phyloP scores from a whole-genome alignment of 1,139 yeast species.

The Waltiozyma solani region DNA sequence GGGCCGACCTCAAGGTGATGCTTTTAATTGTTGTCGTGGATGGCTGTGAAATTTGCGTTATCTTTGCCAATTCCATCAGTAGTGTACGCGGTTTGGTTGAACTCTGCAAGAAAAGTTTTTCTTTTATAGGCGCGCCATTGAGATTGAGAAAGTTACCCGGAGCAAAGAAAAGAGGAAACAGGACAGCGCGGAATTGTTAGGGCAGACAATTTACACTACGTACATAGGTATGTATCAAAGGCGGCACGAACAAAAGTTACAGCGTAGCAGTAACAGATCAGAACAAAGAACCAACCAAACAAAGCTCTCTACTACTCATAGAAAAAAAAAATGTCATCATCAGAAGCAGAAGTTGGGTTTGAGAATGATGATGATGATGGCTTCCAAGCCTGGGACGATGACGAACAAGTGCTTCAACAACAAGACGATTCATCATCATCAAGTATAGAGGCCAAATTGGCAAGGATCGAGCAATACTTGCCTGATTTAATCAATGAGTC shows the following conservation, averaged over 20 bases:
- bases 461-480: background rate
- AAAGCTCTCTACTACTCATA: background rate
- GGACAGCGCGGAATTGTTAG: too few species aligned
- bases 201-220: too few species aligned
- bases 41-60: conserved; percentile 67
- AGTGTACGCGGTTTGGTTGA: background rate
- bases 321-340: background rate
- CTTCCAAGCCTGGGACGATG: background rate
- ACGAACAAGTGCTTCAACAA: background rate
- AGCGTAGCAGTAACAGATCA: too few species aligned
- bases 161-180: too few species aligned
- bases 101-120: conserved; percentile 1
- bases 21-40: conserved; percentile 43
- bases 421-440: background rate
- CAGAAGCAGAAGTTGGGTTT: too few species aligned
- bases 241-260: too few species aligned
- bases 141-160: too few species aligned
- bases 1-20: conserved; percentile 73
- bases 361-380: background rate
- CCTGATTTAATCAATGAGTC: background rate
- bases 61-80: background rate
- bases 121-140: too few species aligned
- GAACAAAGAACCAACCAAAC: too few species aligned
- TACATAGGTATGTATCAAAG: too few species aligned
- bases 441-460: background rate